Percentiles rank a stretch among this genome's conserved stretches.
These are phyloP conservation scores for Agaricales sp. DNA, from an alignment of 1,284 basidiomycete species.

Conservation along the genomic window DNA sequence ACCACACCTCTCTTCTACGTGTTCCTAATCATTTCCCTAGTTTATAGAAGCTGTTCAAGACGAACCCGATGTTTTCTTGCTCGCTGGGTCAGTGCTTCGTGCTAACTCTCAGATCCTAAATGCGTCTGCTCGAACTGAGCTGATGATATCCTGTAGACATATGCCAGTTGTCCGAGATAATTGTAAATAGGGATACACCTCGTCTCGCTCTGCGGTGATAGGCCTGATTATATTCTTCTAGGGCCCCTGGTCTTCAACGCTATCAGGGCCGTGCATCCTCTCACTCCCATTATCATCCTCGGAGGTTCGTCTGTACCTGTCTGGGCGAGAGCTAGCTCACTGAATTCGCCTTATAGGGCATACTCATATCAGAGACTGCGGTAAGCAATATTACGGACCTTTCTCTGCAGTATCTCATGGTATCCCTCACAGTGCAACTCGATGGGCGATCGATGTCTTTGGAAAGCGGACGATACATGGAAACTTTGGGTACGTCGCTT, in stretches of 20 bases:
- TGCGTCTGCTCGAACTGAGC: conserved; percentile 7
- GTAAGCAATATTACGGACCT: conserved; percentile 10
- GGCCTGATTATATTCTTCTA: too few species aligned
- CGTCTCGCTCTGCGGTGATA: conserved; percentile 15
- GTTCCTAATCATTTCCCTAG: conserved; percentile 23
- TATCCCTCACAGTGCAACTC: conserved; percentile 31
- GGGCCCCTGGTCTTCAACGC: conserved; percentile 67
- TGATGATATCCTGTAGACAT: conserved; percentile 29
- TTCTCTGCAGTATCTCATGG: conserved; percentile 10
- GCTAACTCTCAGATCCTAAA: not conserved
- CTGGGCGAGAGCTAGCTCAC: too few species aligned
- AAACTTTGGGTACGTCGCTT: conserved; percentile 56
- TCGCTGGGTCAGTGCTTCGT: conserved; percentile 42
- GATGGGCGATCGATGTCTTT: conserved; percentile 61
- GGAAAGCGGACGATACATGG: conserved; percentile 81
- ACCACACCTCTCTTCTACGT: too few species aligned
- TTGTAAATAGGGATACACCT: conserved; percentile 27
- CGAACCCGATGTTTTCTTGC: conserved; percentile 74
- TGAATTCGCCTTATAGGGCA: too few species aligned
- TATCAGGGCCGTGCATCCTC: conserved; percentile 60
- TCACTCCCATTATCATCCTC: conserved; percentile 71
- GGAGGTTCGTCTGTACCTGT: conserved; percentile 58
- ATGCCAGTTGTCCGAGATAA: conserved; percentile 60
- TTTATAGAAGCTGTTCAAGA: conserved; percentile 72
- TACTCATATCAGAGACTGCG: conserved; percentile 36